These are phyloP conservation scores for Fragosphaeria purpurea DNA, from an alignment of 2,329 filamentous ascomycete species.

Conservation along the genomic window DNA sequence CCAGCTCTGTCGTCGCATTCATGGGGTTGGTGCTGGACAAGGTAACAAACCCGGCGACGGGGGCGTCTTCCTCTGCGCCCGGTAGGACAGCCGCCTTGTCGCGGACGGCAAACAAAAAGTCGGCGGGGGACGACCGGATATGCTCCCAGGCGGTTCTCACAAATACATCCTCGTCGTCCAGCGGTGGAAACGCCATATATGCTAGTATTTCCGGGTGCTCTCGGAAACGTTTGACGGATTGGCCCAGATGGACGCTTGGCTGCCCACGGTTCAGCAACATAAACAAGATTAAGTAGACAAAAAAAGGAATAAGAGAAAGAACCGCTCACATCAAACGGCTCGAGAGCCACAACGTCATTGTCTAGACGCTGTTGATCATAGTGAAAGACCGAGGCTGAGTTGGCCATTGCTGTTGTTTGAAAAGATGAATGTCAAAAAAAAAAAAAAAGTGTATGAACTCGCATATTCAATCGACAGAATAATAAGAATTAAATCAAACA, in stretches of 20 bases:
- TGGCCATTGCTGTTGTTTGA: too few relatives aligned
- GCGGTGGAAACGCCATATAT: constrained; percentile 1
- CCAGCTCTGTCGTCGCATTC: constrained; percentile 4
- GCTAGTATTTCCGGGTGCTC: constrained; percentile 1
- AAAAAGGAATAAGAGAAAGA: background rate
- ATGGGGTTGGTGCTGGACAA: constrained; percentile 1
- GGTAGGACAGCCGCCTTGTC: background rate
- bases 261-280: background rate
- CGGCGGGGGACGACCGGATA: background rate
- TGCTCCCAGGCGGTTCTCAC: constrained; percentile 1
- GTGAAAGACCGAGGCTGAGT: background rate
- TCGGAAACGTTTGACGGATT: background rate
- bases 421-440: too few relatives aligned
- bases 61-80: background rate
- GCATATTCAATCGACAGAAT: too few relatives aligned
- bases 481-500: too few relatives aligned
- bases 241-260: constrained; percentile 1
- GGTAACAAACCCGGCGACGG: constrained; percentile 1
- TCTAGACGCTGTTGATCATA: constrained; percentile 3
- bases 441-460: too few relatives aligned
- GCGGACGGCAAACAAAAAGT: background rate
- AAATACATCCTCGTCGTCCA: constrained; percentile 2
- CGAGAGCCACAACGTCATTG: constrained; percentile 2
- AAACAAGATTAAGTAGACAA: background rate
- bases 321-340: constrained; percentile 3